These are phyloP conservation scores for Diaporthe destruens DNA, from an alignment of 2,329 filamentous ascomycete species.

Conservation along the genomic window DNA sequence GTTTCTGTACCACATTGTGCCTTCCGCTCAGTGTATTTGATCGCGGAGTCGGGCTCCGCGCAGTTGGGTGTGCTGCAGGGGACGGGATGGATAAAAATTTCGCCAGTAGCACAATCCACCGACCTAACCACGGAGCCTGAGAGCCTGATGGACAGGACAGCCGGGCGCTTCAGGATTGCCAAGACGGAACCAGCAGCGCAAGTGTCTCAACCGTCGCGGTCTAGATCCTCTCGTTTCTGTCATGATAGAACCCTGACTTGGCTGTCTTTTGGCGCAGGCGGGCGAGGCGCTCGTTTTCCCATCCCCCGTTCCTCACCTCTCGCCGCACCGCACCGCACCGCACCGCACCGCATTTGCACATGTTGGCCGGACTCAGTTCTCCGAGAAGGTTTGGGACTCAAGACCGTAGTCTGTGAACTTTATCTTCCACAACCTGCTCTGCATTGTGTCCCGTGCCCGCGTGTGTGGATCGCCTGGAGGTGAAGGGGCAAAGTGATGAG, in stretches of 20 bases:
- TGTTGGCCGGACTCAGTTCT: neutral
- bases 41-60: constrained; percentile 20
- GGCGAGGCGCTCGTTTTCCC: constrained; percentile 3
- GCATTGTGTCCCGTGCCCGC: neutral
- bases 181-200: constrained; percentile 28
- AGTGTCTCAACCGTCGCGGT: constrained; percentile 28
- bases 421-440: constrained; percentile 12
- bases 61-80: neutral
- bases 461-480: neutral
- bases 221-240: constrained; percentile 21
- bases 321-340: neutral
- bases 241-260: constrained; percentile 4
- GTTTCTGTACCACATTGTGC: no score
- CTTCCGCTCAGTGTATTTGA: neutral
- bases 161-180: constrained; percentile 15
- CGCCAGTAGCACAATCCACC: neutral
- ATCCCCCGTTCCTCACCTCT: neutral
- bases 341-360: no score
- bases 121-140: neutral
- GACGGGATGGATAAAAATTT: neutral
- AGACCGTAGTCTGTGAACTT: neutral
- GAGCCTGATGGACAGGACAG: constrained; percentile 2
- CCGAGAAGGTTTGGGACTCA: neutral
- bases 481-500: constrained; percentile 14
- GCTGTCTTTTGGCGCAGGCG: neutral